Percentiles rank a stretch among this genome's conserved stretches.
Conservation (phyloP, 331 rosid genomes). For the Rhamnella rubrinervis region DNA sequence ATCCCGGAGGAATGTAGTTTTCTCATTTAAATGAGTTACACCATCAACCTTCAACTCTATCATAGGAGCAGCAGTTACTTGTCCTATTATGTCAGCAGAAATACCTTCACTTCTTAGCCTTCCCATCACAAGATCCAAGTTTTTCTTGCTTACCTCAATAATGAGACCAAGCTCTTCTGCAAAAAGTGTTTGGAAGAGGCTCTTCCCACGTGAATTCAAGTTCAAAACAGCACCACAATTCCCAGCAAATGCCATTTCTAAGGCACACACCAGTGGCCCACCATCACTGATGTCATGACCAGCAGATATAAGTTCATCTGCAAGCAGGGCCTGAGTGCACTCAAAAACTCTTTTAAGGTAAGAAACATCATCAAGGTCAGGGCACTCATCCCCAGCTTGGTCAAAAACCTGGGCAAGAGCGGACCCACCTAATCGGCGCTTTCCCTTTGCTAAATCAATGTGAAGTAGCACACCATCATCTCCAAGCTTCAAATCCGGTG, state of each 20-base stretch:
- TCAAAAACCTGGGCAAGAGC: constrained; percentile 87
- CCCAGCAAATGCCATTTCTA: constrained; percentile 96
- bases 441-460: constrained; percentile 73
- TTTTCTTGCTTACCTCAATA: constrained; percentile 70
- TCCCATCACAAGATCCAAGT: constrained; percentile 44
- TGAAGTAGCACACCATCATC: constrained; percentile 74
- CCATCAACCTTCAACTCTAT: constrained; percentile 65
- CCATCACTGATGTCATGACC: constrained; percentile 97
- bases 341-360: constrained; percentile 79
- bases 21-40: constrained; percentile 48
- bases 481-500: constrained; percentile 73
- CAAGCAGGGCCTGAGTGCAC: constrained; percentile 70
- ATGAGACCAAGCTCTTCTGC: constrained; percentile 89
- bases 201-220: constrained; percentile 50
- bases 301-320: constrained; percentile 70
- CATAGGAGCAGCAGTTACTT: constrained; percentile 48
- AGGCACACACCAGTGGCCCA: constrained; percentile 68
- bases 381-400: constrained; percentile 73
- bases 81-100: constrained; percentile 59
- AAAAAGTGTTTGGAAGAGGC: constrained; percentile 69
- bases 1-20: constrained; percentile 61
- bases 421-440: constrained; percentile 80
- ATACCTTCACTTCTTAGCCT: constrained; percentile 51
- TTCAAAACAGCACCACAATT: constrained; percentile 61
- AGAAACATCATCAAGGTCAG: constrained; percentile 77